Evolutionary conservation across 805 yeast genomes (phyloP).

Genomic region (Starmerella ratchasimensis): DNA sequence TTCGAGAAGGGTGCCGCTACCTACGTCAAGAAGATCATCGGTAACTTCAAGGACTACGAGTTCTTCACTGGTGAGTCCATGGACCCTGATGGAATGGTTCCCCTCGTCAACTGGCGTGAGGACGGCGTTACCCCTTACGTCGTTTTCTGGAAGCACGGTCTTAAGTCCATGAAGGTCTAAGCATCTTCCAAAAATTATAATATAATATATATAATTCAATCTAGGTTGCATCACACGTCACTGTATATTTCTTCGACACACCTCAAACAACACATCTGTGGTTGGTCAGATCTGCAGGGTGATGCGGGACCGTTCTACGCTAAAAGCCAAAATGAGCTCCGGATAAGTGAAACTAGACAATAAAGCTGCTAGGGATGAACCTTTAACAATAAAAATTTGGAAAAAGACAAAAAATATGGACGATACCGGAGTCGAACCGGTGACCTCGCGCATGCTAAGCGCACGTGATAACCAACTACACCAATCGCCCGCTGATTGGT

Average conservation of each 20-base stretch:
- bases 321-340: background rate
- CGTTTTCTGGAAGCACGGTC: constrained; percentile 99
- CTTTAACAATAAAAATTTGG: background rate
- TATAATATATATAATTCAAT: background rate
- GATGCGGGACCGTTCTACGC: background rate
- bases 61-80: constrained; percentile 99
- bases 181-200: constrained; percentile 5
- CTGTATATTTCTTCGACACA: background rate
- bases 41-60: constrained; percentile 97
- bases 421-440: constrained; percentile 30
- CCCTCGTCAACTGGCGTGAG: constrained; percentile 98
- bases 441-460: constrained; percentile 30
- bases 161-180: constrained; percentile 79
- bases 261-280: background rate
- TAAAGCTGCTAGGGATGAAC: no score
- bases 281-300: background rate
- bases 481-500: constrained; percentile 25
- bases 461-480: constrained; percentile 28
- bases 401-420: constrained; percentile 21
- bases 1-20: constrained; percentile 97
- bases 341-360: background rate
- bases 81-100: constrained; percentile 99
- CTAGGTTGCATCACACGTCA: background rate
- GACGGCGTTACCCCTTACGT: constrained; percentile 97
- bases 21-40: constrained; percentile 91